phyloP scores from a whole-genome alignment of 345 rosid species.

The Brassica carinata region DNA sequence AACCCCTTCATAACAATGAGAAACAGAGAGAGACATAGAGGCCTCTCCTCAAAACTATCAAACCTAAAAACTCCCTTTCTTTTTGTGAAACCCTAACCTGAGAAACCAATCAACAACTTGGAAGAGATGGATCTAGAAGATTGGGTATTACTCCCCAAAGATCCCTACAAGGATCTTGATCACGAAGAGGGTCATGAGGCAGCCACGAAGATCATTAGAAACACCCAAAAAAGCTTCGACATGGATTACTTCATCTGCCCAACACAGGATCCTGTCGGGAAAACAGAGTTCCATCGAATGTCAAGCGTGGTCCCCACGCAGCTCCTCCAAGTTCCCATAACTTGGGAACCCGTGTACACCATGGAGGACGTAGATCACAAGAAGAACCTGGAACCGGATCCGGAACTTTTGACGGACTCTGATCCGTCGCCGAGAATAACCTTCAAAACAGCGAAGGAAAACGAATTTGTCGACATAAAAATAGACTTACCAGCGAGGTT shows the following conservation, averaged over 20 bases:
- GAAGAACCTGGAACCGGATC: conserved; percentile 42
- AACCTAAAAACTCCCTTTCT: background rate
- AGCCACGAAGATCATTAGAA: conserved; percentile 30
- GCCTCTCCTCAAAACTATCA: background rate
- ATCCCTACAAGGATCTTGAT: conserved; percentile 45
- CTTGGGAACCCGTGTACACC: conserved; percentile 54
- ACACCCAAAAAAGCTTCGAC: conserved; percentile 46
- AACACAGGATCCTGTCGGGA: conserved; percentile 37
- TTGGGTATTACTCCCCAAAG: conserved; percentile 79
- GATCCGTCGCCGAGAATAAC: conserved; percentile 67
- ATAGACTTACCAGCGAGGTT: conserved; percentile 58
- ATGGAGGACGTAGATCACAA: conserved; percentile 33
- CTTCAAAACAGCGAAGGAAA: conserved; percentile 84
- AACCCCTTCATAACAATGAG: background rate
- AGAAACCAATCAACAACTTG: background rate
- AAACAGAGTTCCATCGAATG: conserved; percentile 51
- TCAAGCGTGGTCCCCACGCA: conserved; percentile 42
- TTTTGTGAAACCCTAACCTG: background rate
- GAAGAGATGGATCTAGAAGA: conserved; percentile 82
- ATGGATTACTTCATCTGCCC: conserved; percentile 74
- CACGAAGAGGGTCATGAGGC: conserved; percentile 42
- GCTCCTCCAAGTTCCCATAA: conserved; percentile 62
- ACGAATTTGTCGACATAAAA: conserved; percentile 97
- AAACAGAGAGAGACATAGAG: background rate
- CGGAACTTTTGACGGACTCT: conserved; percentile 2